Percentiles rank a stretch among this genome's conserved stretches.
phyloP scores from a whole-genome alignment of 2,329 filamentous ascomycete species.

The Helotiales sp. region DNA sequence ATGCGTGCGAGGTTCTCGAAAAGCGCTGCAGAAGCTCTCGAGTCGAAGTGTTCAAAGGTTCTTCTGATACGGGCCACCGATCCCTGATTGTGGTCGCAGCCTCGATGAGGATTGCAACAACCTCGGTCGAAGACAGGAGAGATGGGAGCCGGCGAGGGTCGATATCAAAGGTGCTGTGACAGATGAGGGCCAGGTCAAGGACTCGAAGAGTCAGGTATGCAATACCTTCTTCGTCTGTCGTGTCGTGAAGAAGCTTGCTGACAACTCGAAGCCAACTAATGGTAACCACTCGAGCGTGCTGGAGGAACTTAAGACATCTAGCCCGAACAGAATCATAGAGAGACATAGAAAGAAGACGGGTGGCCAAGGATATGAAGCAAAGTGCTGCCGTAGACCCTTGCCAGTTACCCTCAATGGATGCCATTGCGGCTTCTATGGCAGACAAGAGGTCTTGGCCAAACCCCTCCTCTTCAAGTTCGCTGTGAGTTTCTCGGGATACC shows the following conservation, averaged over 20 bases:
- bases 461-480: constrained; percentile 41
- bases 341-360: constrained; percentile 51
- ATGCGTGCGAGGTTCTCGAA: constrained; percentile 21
- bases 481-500: constrained; percentile 45
- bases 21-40: constrained; percentile 24
- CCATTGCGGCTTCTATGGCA: constrained; percentile 42
- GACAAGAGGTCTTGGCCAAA: constrained; percentile 46
- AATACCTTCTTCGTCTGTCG: constrained; percentile 39
- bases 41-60: constrained; percentile 45
- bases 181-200: constrained; percentile 50
- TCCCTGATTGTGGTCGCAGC: constrained; percentile 48
- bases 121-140: constrained; percentile 37
- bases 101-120: constrained; percentile 46
- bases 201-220: constrained; percentile 43
- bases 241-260: constrained; percentile 20
- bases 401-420: constrained; percentile 56
- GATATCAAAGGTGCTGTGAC: constrained; percentile 52
- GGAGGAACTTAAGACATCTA: constrained; percentile 43
- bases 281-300: constrained; percentile 42
- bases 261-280: constrained; percentile 47
- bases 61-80: constrained; percentile 45
- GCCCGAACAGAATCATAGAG: constrained; percentile 29
- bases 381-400: constrained; percentile 50
- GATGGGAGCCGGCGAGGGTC: constrained; percentile 42
- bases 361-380: constrained; percentile 48